Conservation (phyloP, 2,329 filamentous ascomycete species). For the Trichoderma sp. region DNA sequence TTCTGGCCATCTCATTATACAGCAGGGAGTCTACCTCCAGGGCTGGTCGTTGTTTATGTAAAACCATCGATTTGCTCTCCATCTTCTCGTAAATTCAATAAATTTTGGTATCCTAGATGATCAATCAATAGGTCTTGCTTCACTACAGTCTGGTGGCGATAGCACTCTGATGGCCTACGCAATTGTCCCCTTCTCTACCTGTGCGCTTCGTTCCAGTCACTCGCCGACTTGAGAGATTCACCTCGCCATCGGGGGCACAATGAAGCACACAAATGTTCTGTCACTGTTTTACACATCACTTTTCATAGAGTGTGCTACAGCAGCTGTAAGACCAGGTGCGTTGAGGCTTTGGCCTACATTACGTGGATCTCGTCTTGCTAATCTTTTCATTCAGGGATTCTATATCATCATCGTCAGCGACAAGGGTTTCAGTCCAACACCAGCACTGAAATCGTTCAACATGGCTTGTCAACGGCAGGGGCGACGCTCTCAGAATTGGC, state of each 20-base stretch:
- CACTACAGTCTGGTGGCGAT: neutral
- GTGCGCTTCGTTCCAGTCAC: neutral
- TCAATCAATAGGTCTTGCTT: neutral
- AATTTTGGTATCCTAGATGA: neutral
- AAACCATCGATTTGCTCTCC: neutral
- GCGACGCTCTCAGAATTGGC: neutral
- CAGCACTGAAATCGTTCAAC: neutral
- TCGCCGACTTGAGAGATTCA: neutral
- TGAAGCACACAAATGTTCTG: constrained; percentile 22
- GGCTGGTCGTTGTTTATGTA: neutral
- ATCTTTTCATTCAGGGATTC: neutral
- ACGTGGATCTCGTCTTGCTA: neutral
- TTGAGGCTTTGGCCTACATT: neutral
- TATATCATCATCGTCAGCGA: neutral
- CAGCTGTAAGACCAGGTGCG: constrained; percentile 21
- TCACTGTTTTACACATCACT: constrained; percentile 23
- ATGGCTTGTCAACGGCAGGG: neutral
- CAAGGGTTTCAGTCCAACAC: neutral
- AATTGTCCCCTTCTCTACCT: neutral
- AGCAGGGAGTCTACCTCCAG: neutral
- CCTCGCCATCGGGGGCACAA: neutral
- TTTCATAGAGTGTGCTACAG: constrained; percentile 19
- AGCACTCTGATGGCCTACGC: neutral
- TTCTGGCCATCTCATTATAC: neutral
- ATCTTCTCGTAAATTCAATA: neutral